A percentile compares a stretch with the other conserved stretches of the same genome.
Conservation (phyloP, 495 filamentous ascomycete species). For the Staphylotrichum tortipilum region DNA sequence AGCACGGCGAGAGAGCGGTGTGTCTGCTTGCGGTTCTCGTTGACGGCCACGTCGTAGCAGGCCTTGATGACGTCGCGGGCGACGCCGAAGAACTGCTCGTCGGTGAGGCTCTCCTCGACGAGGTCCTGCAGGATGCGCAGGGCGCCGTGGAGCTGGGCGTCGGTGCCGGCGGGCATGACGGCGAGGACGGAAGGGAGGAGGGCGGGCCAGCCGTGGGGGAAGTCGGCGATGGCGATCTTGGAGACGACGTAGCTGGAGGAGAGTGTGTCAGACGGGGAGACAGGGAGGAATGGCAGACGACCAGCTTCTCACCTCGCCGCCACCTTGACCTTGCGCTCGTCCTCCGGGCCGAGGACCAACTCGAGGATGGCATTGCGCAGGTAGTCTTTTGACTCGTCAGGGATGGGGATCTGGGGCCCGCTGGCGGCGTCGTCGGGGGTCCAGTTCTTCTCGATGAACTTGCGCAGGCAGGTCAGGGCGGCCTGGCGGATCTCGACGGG, state of each 20-base stretch:
- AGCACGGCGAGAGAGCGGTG: slow-evolving; percentile 76
- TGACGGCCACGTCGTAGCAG: slow-evolving; percentile 72
- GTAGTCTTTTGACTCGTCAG: slow-evolving; percentile 61
- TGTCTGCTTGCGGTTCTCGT: slow-evolving; percentile 60
- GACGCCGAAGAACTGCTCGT: slow-evolving; percentile 86
- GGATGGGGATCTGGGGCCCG: slow-evolving; percentile 56
- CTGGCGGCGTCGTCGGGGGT: slow-evolving; percentile 46
- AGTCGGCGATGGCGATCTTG: slow-evolving; percentile 91
- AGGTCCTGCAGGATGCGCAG: slow-evolving; percentile 80
- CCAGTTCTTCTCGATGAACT: slow-evolving; percentile 76
- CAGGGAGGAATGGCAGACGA: too few species aligned
- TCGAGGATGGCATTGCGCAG: slow-evolving; percentile 62
- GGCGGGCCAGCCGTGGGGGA: slow-evolving; percentile 85
- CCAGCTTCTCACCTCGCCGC: slow-evolving; percentile 65
- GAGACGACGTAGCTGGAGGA: slow-evolving; percentile 72
- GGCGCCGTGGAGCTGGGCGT: slow-evolving; percentile 77
- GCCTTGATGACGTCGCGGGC: slow-evolving; percentile 75
- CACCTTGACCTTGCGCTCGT: slow-evolving; percentile 75
- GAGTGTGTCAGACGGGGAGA: too few species aligned
- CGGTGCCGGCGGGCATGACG: slow-evolving; percentile 61
- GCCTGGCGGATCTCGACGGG: slow-evolving; percentile 70
- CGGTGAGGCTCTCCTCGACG: slow-evolving; percentile 84
- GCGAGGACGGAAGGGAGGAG: slow-evolving; percentile 73
- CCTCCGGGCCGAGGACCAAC: slow-evolving; percentile 64
- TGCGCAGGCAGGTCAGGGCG: slow-evolving; percentile 69